A percentile compares a stretch with the other conserved stretches of the same genome.
These are phyloP conservation scores for Colletotrichum endophyticum DNA, from an alignment of 2,329 filamentous ascomycete species.

Conservation along the genomic window DNA sequence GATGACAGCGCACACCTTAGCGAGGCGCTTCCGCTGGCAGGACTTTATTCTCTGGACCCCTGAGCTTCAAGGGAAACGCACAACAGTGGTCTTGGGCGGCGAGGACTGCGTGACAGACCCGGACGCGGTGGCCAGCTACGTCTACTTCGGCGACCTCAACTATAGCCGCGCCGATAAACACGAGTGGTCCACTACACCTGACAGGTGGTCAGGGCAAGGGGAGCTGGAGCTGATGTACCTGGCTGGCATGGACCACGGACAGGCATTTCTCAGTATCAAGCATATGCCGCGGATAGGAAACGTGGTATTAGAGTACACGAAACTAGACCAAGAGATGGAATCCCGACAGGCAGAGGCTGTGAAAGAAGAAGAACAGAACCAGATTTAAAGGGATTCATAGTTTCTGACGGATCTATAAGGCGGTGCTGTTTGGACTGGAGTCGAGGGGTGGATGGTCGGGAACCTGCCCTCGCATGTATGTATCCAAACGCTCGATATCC, in stretches of 20 bases:
- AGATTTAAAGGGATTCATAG: too few species aligned
- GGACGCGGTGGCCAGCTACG: conserved; percentile 27
- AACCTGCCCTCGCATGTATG: too few species aligned
- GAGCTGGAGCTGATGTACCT: conserved; percentile 30
- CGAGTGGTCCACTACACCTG: conserved; percentile 19
- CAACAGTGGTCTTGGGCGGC: conserved; percentile 26
- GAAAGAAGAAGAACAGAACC: conserved; percentile 12
- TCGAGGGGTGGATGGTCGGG: conserved; percentile 1
- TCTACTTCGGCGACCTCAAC: conserved; percentile 25
- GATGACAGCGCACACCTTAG: conserved; percentile 67
- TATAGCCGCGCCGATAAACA: conserved; percentile 16
- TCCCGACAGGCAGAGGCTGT: neutral
- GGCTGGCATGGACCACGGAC: conserved; percentile 27
- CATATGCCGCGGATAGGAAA: conserved; percentile 13
- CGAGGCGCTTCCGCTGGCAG: conserved; percentile 73
- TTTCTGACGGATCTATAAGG: too few species aligned
- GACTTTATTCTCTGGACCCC: conserved; percentile 75
- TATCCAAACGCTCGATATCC: too few species aligned
- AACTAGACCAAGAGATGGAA: neutral
- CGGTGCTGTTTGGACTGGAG: too few species aligned
- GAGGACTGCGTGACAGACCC: conserved; percentile 27
- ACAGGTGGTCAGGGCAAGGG: conserved; percentile 25
- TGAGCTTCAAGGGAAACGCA: conserved; percentile 49
- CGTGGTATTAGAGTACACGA: conserved; percentile 11
- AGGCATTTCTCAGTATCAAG: conserved; percentile 19